phyloP scores from a whole-genome alignment of 192 early-diverging fungal genomes.

The Geranomyces michiganensis region DNA sequence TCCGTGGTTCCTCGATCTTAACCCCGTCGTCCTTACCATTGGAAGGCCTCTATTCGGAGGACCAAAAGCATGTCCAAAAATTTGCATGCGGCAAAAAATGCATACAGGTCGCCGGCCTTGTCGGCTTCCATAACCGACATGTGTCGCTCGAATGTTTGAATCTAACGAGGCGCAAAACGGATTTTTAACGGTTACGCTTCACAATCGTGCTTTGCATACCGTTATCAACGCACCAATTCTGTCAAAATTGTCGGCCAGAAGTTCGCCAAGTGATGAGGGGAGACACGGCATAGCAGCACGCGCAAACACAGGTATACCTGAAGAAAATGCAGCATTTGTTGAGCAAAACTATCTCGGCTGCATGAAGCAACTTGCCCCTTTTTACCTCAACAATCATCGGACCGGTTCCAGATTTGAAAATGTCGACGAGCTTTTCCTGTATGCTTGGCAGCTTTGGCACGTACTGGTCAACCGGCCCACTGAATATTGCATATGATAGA shows the following conservation, averaged over 20 bases:
- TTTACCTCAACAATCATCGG: constrained; percentile 70
- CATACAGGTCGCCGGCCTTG: constrained; percentile 64
- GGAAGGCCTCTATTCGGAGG: constrained; percentile 80
- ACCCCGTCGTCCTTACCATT: constrained; percentile 61
- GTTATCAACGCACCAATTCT: constrained; percentile 66
- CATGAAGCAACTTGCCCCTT: background rate
- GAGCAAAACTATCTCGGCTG: background rate
- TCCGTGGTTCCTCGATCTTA: background rate
- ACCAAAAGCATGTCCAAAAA: constrained; percentile 82
- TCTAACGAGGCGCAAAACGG: constrained; percentile 42
- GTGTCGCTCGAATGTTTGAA: constrained; percentile 67
- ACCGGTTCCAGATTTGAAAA: constrained; percentile 72
- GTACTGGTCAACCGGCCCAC: constrained; percentile 76
- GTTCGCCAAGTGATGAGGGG: constrained; percentile 79
- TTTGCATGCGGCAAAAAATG: constrained; percentile 85
- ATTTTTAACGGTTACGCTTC: background rate
- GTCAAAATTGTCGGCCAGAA: constrained; percentile 92
- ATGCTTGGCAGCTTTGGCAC: constrained; percentile 75
- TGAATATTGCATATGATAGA: constrained; percentile 77
- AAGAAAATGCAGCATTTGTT: background rate
- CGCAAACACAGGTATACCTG: constrained; percentile 80
- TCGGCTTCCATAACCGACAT: constrained; percentile 52
- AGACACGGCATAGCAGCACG: constrained; percentile 77
- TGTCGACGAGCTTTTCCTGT: constrained; percentile 87
- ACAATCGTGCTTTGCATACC: too few species aligned